Evolutionary conservation across 495 filamentous ascomycete species (phyloP).

Genomic region (Penicillium cinerascens): DNA sequence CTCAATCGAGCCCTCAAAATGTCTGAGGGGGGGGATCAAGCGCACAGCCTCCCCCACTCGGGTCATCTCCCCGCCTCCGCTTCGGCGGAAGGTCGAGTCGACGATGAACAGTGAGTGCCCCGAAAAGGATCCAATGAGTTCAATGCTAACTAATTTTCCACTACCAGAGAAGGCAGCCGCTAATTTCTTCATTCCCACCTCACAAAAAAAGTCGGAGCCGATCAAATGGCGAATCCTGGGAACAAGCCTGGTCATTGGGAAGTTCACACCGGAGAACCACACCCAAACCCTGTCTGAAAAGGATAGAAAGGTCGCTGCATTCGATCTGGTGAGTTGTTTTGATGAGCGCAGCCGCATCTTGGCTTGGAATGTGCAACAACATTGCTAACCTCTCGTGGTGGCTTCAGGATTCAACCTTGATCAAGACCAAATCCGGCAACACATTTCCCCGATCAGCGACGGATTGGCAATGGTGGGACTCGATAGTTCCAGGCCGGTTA

Average conservation of each 20-base stretch:
- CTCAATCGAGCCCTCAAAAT: slow-evolving; percentile 25
- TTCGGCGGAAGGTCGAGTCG: slow-evolving; percentile 60
- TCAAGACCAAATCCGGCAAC: slow-evolving; percentile 75
- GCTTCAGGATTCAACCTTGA: slow-evolving; percentile 78
- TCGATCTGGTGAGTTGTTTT: slow-evolving; percentile 70
- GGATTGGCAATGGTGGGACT: slow-evolving; percentile 97
- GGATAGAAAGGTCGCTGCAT: slow-evolving; percentile 71
- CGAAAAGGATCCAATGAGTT: background rate
- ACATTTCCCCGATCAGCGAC: slow-evolving; percentile 62
- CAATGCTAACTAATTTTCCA: background rate
- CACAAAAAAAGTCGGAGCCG: slow-evolving; percentile 77
- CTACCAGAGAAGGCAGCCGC: slow-evolving; percentile 61
- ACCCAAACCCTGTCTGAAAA: slow-evolving; percentile 14
- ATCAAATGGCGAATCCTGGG: slow-evolving; percentile 69
- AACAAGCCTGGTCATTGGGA: slow-evolving; percentile 72
- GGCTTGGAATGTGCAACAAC: background rate
- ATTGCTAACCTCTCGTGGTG: background rate
- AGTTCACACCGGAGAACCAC: slow-evolving; percentile 50
- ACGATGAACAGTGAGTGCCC: slow-evolving; percentile 65
- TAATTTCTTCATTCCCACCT: slow-evolving; percentile 85
- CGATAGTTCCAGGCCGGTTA: slow-evolving; percentile 61
- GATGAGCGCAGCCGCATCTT: background rate
- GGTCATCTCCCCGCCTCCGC: slow-evolving; percentile 44
- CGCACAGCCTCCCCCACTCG: slow-evolving; percentile 33
- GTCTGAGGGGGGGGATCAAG: slow-evolving; percentile 34